Evolutionary conservation across 73 alveolate species (phyloP).

Genomic region (Paramecium sonneborni): DNA sequence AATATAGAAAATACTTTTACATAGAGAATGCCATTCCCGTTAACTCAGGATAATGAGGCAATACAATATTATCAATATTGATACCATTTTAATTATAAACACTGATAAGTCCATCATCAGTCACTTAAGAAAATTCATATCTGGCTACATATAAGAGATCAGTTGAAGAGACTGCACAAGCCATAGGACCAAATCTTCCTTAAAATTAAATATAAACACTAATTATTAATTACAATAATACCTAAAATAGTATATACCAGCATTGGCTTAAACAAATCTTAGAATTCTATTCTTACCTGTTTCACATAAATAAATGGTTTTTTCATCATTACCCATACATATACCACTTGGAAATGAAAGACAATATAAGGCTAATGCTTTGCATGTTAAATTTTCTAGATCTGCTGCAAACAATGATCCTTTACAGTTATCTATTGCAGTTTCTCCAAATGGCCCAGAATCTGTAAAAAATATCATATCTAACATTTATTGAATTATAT

Average conservation of each 20-base stretch:
- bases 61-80: conserved; percentile 11
- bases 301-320: conserved; percentile 83
- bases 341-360: conserved; percentile 90
- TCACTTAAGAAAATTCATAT: conserved; percentile 26
- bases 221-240: not conserved
- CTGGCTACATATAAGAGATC: conserved; percentile 19
- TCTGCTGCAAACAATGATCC: conserved; percentile 82
- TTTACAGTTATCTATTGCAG: conserved; percentile 79
- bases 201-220: conserved; percentile 26
- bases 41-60: conserved; percentile 6
- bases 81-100: conserved; percentile 4
- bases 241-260: conserved; percentile 86
- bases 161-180: conserved; percentile 17
- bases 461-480: conserved; percentile 86
- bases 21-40: conserved; percentile 44
- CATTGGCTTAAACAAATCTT: conserved; percentile 87
- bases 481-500: conserved; percentile 76
- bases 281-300: conserved; percentile 90
- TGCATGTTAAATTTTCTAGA: conserved; percentile 73
- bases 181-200: conserved; percentile 59
- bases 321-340: conserved; percentile 76
- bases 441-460: conserved; percentile 89
- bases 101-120: conserved; percentile 14
- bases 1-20: too few species aligned
- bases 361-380: conserved; percentile 77